Evolutionary conservation across 805 yeast genomes (phyloP), one percentile per base, ranked within the genome.

Genomic region (Candida adriatica): DNA sequence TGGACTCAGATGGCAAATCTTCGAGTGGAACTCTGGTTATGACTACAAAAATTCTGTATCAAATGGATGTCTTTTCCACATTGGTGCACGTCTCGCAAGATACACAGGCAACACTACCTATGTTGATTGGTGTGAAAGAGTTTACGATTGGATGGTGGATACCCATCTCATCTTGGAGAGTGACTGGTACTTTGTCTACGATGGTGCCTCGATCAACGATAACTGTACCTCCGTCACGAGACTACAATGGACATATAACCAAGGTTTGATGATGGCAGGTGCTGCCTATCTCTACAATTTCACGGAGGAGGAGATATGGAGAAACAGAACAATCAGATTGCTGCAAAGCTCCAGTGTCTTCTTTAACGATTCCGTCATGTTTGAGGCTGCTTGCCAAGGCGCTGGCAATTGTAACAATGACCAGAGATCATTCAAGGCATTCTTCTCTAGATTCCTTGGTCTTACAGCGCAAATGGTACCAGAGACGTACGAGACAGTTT

Each of bases 1-100:
- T 31, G 95, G 95, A 2, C 64, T 85, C 35, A 72, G 95, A 59
- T 85, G 95, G 95, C 95, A 85, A 63, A 86, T 85, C 43, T 86
- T 81, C 60, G 69, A 79, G 32, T 85, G 87, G 86, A 86, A 86
- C 56, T 66, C 83, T 6, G 95, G 95, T 39, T 85, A 84, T 56
- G 76, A 80, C 55, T 85, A 85, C 59, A 85, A 85, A 56, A 86
- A 86, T 60, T 61, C 88, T n/a, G 82, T 85, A 43, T 71, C 92
- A n/a, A 85, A 84, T 55, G 94, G 94, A 3, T 74, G 83, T 43
- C 58, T 86, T 32, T 84, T 86, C 68, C 76, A 79, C 43, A 59
- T 85, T 25, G 88, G 85, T 16, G 92, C 94, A 3, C 70, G 95
- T 42, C 68, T 85, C 44, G 90, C 88, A 3, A 70, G 94, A 47